phyloP scores from a whole-genome alignment of 169 alveolate genomes.

The Eimeria brunetti region DNA sequence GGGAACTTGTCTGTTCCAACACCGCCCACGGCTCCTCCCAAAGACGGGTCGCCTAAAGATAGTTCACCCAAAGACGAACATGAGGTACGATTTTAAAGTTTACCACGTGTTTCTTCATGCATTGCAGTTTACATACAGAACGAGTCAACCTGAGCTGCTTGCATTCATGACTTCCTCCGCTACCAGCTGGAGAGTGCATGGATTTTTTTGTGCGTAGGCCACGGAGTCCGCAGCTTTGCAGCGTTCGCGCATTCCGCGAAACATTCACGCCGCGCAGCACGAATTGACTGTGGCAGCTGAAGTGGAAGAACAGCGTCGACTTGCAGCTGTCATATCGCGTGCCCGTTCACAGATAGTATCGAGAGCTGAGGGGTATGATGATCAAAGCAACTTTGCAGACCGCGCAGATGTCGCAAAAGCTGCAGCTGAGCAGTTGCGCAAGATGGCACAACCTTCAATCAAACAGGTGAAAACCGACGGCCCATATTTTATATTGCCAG shows the following conservation, averaged over 20 bases:
- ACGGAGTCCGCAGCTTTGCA: not conserved
- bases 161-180: not conserved
- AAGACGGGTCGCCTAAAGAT: not conserved
- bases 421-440: conserved; percentile 50
- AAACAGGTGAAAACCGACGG: not conserved
- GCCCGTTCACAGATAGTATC: conserved; percentile 34
- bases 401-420: conserved; percentile 31
- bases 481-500: not conserved
- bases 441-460: not conserved
- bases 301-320: conserved; percentile 29
- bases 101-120: not conserved
- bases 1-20: not conserved
- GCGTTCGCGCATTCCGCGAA: conserved; percentile 16
- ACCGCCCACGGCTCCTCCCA: conserved; percentile 55
- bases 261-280: conserved; percentile 26
- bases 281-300: conserved; percentile 17
- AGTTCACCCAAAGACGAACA: not conserved
- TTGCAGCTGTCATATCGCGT: conserved; percentile 33
- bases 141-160: not conserved
- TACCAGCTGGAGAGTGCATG: not conserved
- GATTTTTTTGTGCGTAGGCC: not conserved
- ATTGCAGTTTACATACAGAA: not conserved
- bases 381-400: not conserved
- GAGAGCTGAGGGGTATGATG: conserved; percentile 21
- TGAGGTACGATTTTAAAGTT: not conserved